phyloP scores from a whole-genome alignment of 208 protist species.

The Wallacemonas sp. region DNA sequence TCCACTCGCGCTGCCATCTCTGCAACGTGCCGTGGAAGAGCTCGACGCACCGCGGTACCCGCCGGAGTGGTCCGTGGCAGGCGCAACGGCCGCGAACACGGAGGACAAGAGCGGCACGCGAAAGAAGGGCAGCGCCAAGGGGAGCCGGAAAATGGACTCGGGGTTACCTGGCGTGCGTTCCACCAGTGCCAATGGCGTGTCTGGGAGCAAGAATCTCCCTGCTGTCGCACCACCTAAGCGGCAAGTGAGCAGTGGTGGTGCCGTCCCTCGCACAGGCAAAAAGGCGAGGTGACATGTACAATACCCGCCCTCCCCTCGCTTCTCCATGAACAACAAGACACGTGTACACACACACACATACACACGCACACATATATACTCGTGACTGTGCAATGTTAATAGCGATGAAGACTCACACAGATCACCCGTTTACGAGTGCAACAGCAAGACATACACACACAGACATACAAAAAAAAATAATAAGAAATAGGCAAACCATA shows the following conservation, averaged over 20 bases:
- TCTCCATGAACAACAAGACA: too few relatives aligned
- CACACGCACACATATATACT: background rate
- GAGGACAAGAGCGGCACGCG: background rate
- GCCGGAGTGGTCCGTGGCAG: background rate
- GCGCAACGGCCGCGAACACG: too few relatives aligned
- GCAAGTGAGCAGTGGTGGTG: background rate
- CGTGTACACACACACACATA: background rate
- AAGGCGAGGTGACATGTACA: background rate
- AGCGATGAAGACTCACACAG: too few relatives aligned
- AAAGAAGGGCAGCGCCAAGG: too few relatives aligned
- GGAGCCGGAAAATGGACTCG: too few relatives aligned
- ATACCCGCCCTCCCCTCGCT: background rate
- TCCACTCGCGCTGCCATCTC: background rate
- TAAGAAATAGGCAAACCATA: background rate
- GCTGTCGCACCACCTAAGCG: background rate
- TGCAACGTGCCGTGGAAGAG: slow-evolving; percentile 3
- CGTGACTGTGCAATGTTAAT: too few relatives aligned
- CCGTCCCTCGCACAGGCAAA: background rate
- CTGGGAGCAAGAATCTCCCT: background rate
- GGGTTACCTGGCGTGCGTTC: too few relatives aligned
- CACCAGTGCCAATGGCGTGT: too few relatives aligned
- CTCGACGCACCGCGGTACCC: background rate
- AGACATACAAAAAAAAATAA: background rate
- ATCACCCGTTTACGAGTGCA: too few relatives aligned
- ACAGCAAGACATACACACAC: background rate